Evolutionary conservation across 176 grass and related monocot genomes (phyloP).

Genomic region (Carex scoparia): DNA sequence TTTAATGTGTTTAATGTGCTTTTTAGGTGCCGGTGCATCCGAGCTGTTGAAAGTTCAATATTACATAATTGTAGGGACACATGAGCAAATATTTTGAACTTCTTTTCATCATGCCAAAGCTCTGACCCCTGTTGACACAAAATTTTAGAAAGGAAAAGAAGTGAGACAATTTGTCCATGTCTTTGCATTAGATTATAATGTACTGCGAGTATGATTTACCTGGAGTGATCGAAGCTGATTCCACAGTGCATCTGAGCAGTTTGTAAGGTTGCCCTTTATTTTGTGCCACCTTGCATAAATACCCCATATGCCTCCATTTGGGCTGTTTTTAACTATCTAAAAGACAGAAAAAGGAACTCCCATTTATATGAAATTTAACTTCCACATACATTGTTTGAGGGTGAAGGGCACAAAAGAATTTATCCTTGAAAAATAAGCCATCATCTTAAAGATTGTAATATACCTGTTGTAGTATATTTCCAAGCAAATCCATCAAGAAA

Average conservation of each 20-base stretch:
- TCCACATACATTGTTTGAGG: background rate
- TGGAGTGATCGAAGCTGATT: slow-evolving; percentile 91
- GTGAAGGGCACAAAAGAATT: background rate
- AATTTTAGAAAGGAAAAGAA: background rate
- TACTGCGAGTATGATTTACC: slow-evolving; percentile 35
- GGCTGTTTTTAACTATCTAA: slow-evolving; percentile 47
- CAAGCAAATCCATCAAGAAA: slow-evolving; percentile 69
- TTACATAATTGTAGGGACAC: slow-evolving; percentile 72
- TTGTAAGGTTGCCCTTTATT: slow-evolving; percentile 61
- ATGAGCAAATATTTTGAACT: slow-evolving; percentile 77
- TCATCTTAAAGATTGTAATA: slow-evolving; percentile 26
- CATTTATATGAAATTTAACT: background rate
- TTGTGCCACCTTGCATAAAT: slow-evolving; percentile 82
- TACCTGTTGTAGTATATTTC: slow-evolving; percentile 68
- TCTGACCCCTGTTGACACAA: slow-evolving; percentile 59
- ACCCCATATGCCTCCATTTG: slow-evolving; percentile 71
- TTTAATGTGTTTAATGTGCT: slow-evolving; percentile 45
- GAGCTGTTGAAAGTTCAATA: slow-evolving; percentile 57
- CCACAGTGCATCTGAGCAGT: slow-evolving; percentile 67
- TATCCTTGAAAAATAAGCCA: background rate
- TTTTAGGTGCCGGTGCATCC: slow-evolving; percentile 60
- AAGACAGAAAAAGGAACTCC: background rate
- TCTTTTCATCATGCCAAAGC: slow-evolving; percentile 54
- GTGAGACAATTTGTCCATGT: background rate
- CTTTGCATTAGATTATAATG: background rate